These are phyloP conservation scores for Arachis monticola DNA, from an alignment of 331 rosid genomes.

Conservation along the genomic window DNA sequence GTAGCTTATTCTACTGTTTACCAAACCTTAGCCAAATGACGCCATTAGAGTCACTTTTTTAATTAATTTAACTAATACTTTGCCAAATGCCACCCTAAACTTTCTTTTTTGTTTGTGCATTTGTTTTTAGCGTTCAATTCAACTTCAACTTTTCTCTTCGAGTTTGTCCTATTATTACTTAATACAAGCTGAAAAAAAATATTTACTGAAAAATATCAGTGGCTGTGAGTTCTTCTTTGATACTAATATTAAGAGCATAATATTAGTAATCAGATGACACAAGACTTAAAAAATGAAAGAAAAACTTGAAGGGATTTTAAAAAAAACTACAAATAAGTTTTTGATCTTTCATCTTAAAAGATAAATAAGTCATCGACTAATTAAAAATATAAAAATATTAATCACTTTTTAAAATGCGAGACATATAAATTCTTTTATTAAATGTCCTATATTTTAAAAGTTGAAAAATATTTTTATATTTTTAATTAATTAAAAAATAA, in stretches of 20 bases:
- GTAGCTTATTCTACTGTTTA: slow-evolving; percentile 3
- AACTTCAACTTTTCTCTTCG: slow-evolving; percentile 1
- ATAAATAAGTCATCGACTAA: no score
- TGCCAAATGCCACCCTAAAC: neutral
- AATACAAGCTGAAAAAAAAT: neutral
- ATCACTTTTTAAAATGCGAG: no score
- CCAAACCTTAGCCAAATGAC: slow-evolving; percentile 22
- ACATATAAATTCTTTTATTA: no score
- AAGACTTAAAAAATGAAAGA: neutral
- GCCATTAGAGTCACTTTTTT: slow-evolving; percentile 18
- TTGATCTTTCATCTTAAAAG: no score
- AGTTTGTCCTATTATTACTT: slow-evolving; percentile 1
- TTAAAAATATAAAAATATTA: no score
- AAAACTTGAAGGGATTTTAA: no score
- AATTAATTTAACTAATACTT: neutral
- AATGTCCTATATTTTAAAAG: no score
- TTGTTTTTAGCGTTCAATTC: neutral
- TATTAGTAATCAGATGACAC: neutral
- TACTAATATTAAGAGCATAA: neutral
- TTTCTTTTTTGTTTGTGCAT: no score
- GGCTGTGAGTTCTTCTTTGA: neutral
- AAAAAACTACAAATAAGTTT: no score
- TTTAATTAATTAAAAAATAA: no score
- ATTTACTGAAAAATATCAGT: neutral
- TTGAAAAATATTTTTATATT: no score